Evolutionary conservation across 305 asterid genomes (phyloP).

Genomic region (Fraxinus xanthoxyloides): DNA sequence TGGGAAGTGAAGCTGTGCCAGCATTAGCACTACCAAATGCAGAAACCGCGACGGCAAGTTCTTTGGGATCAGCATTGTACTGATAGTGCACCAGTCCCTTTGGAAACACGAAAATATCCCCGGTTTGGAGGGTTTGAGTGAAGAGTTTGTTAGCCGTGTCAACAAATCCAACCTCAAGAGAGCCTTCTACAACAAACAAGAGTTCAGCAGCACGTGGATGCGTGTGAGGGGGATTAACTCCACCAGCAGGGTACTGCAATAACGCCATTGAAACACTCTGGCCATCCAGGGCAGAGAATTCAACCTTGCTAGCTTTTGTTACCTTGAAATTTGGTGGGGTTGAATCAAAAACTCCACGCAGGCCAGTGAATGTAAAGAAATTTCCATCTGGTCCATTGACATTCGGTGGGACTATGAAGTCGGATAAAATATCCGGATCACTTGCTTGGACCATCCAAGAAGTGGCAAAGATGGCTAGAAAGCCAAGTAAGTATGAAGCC

Average conservation of each 20-base stretch:
- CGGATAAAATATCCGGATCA: conserved; percentile 22
- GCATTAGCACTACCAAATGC: conserved; percentile 18
- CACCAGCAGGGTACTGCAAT: conserved; percentile 1
- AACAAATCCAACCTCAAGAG: conserved; percentile 23
- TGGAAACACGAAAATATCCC: conserved; percentile 21
- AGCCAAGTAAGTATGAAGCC: not conserved
- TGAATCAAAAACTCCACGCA: not conserved
- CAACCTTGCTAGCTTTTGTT: conserved; percentile 16
- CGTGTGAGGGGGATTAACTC: conserved; percentile 18
- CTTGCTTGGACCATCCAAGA: not conserved
- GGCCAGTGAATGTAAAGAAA: conserved; percentile 14
- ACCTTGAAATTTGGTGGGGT: conserved; percentile 11
- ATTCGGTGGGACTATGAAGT: conserved; percentile 10
- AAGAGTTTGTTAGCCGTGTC: conserved; percentile 8
- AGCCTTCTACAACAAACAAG: conserved; percentile 5
- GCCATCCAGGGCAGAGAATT: conserved; percentile 15
- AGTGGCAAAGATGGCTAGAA: not conserved
- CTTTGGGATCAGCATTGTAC: conserved; percentile 11
- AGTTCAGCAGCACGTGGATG: conserved; percentile 17
- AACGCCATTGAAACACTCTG: conserved; percentile 12
- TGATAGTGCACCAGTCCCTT: conserved; percentile 23
- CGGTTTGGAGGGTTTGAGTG: conserved; percentile 7
- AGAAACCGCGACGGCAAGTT: conserved; percentile 7
- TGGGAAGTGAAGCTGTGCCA: conserved; percentile 9
- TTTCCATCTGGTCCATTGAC: not conserved